Evolutionary conservation across 2,329 filamentous ascomycete genomes (phyloP).

Genomic region (Clarireedia monteithiana): DNA sequence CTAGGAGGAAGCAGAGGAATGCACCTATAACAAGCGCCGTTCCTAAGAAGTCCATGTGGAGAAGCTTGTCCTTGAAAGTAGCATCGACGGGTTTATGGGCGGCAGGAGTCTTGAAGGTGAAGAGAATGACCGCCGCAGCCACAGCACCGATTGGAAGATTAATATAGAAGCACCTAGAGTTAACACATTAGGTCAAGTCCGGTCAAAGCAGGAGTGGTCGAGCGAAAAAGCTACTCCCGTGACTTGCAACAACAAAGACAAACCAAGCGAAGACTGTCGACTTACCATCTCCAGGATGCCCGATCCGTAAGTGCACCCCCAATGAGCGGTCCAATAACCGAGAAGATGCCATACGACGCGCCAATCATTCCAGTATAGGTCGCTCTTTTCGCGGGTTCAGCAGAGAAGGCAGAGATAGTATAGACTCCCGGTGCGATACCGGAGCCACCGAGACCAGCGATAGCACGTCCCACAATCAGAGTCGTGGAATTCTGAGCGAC

Average conservation of each 20-base stretch:
- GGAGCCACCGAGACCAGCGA: constrained; percentile 21
- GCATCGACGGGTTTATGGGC: constrained; percentile 33
- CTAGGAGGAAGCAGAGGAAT: constrained; percentile 34
- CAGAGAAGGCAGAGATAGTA: constrained; percentile 33
- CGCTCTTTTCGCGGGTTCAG: constrained; percentile 26
- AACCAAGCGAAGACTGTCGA: too few relatives aligned
- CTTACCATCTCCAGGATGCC: constrained; percentile 45
- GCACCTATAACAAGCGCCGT: constrained; percentile 34
- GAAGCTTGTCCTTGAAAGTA: constrained; percentile 36
- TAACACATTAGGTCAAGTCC: too few relatives aligned
- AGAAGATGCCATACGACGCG: constrained; percentile 58
- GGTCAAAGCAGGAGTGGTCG: too few relatives aligned
- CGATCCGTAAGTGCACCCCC: constrained; percentile 56
- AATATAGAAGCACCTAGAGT: constrained; percentile 30
- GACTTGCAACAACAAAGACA: too few relatives aligned
- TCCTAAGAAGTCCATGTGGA: constrained; percentile 42
- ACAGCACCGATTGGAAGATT: constrained; percentile 30
- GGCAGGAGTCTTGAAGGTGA: constrained; percentile 29
- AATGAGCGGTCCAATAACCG: constrained; percentile 52
- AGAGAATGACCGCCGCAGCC: constrained; percentile 21
- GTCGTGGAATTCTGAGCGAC: constrained; percentile 26
- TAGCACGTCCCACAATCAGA: constrained; percentile 15
- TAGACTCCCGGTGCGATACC: constrained; percentile 31
- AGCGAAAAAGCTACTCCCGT: too few relatives aligned
- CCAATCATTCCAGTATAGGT: constrained; percentile 54